Conservation (phyloP, 2,329 filamentous ascomycete genomes). For the Bisporella sp. region DNA sequence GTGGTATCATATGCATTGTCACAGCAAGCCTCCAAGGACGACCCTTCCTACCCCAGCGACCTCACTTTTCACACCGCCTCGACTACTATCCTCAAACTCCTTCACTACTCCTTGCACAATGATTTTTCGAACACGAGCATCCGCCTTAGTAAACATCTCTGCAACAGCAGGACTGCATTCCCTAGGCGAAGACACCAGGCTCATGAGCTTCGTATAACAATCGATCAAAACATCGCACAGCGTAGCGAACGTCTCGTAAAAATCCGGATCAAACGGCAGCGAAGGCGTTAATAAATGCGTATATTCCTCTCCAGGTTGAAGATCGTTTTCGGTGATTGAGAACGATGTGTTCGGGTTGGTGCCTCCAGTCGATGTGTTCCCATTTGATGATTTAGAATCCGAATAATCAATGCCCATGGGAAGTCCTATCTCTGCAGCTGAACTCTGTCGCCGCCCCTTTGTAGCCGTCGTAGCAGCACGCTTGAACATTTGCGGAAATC, state of each 20-base stretch:
- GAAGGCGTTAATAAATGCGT: constrained; percentile 82
- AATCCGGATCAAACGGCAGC: constrained; percentile 93
- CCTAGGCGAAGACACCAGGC: constrained; percentile 66
- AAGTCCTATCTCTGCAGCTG: constrained; percentile 51
- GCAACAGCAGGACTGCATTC: constrained; percentile 64
- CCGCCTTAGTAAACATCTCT: constrained; percentile 85
- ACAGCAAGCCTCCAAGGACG: constrained; percentile 80
- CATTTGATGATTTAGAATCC: constrained; percentile 38
- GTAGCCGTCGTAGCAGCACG: constrained; percentile 43
- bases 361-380: constrained; percentile 31
- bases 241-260: constrained; percentile 92
- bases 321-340: constrained; percentile 53
- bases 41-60: constrained; percentile 81
- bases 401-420: constrained; percentile 41
- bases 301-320: constrained; percentile 80
- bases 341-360: constrained; percentile 33
- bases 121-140: constrained; percentile 79
- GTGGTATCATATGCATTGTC: constrained; percentile 13
- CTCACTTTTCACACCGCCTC: constrained; percentile 70
- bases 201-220: constrained; percentile 73
- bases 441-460: constrained; percentile 52
- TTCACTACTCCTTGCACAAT: constrained; percentile 80
- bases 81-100: constrained; percentile 86
- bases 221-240: constrained; percentile 94
- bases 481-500: constrained; percentile 79